phyloP scores from a whole-genome alignment of 2,329 filamentous ascomycete species.

The Gnomoniopsis sp. region DNA sequence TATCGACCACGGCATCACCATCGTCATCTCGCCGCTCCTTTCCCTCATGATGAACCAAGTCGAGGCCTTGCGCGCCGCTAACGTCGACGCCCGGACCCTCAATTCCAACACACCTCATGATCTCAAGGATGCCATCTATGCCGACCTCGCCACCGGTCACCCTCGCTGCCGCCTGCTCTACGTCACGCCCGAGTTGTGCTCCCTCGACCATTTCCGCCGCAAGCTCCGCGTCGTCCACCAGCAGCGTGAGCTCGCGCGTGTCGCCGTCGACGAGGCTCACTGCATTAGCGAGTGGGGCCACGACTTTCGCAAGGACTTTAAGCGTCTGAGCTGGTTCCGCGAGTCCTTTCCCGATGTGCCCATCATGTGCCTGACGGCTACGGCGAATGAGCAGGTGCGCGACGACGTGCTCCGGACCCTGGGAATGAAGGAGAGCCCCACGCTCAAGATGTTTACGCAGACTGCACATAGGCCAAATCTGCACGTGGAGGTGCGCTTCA shows the following conservation, averaged over 20 bases:
- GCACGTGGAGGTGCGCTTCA: slow-evolving; percentile 86
- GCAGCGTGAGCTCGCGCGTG: slow-evolving; percentile 79
- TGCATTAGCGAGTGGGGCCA: slow-evolving; percentile 99
- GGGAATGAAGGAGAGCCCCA: slow-evolving; percentile 57
- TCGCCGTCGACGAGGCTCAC: slow-evolving; percentile 92
- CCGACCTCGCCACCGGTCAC: slow-evolving; percentile 83
- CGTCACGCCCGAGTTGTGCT: slow-evolving; percentile 88
- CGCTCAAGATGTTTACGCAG: slow-evolving; percentile 72
- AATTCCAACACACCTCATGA: slow-evolving; percentile 73
- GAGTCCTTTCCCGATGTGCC: slow-evolving; percentile 78
- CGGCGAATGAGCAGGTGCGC: slow-evolving; percentile 76
- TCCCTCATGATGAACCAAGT: slow-evolving; percentile 97
- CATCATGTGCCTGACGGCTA: slow-evolving; percentile 90
- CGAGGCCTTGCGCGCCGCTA: slow-evolving; percentile 68
- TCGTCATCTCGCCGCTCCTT: slow-evolving; percentile 84
- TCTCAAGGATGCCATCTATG: slow-evolving; percentile 67
- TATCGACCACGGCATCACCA: slow-evolving; percentile 82
- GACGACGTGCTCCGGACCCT: slow-evolving; percentile 79
- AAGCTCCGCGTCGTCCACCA: slow-evolving; percentile 69
- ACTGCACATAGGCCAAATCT: slow-evolving; percentile 81
- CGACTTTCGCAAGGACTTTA: slow-evolving; percentile 92
- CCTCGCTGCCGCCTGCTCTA: slow-evolving; percentile 82
- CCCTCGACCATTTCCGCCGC: slow-evolving; percentile 71
- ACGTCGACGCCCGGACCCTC: slow-evolving; percentile 78
- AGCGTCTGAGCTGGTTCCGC: slow-evolving; percentile 82